phyloP scores from a whole-genome alignment of 148 eudicot genomes.

The Rheum nobile region DNA sequence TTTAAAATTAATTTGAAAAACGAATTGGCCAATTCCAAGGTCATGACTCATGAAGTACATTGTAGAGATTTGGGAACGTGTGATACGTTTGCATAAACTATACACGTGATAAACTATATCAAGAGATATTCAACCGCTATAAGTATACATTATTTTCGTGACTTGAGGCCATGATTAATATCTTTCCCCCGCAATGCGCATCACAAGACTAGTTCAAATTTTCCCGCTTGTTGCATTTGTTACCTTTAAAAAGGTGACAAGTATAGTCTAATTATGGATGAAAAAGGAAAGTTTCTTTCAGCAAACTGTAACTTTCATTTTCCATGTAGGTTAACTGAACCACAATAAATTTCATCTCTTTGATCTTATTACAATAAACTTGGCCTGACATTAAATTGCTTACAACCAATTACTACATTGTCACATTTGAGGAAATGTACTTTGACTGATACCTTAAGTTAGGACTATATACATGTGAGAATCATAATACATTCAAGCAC shows the following conservation, averaged over 20 bases:
- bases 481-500: no score
- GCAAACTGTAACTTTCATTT: background rate
- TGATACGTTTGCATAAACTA: no score
- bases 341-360: background rate
- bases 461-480: background rate
- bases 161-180: background rate
- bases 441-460: background rate
- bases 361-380: background rate
- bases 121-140: background rate
- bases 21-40: no score
- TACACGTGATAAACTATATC: no score
- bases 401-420: background rate
- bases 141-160: background rate
- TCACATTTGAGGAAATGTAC: background rate
- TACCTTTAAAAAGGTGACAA: background rate
- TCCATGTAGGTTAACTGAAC: background rate
- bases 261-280: background rate
- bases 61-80: no score
- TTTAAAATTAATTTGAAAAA: no score
- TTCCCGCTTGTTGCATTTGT: background rate
- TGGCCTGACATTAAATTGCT: background rate
- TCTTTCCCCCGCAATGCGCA: background rate
- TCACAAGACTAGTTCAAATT: background rate
- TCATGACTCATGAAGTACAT: no score
- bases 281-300: background rate